Percentiles rank a stretch among this genome's conserved stretches.
Evolutionary conservation across 306 rosid genomes (phyloP).

Genomic region (Arachis hypogaea): DNA sequence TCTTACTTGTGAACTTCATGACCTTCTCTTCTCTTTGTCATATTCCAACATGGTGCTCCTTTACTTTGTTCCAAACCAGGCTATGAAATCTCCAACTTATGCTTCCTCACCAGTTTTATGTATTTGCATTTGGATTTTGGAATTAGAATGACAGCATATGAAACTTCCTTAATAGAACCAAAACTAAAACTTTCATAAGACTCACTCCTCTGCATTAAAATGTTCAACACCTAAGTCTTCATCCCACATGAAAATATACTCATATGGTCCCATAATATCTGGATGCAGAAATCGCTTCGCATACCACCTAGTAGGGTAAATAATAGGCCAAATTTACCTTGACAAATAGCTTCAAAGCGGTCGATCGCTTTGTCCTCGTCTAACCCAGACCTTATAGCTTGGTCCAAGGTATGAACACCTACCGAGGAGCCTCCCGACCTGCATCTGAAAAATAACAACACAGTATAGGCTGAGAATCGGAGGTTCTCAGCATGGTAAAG

Average conservation of each 20-base stretch:
- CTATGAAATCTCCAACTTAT: conserved; percentile 95
- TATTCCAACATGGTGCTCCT: conserved; percentile 77
- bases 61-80: conserved; percentile 86
- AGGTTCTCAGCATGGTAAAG: no score
- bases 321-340: no score
- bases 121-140: conserved; percentile 57
- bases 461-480: no score
- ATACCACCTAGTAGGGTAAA: no score
- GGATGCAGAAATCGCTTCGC: no score
- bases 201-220: conserved; percentile 88
- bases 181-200: conserved; percentile 9
- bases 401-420: no score
- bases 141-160: conserved; percentile 6
- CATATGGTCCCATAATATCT: no score
- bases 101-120: conserved; percentile 74
- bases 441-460: no score
- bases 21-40: conserved; percentile 86
- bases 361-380: no score
- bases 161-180: conserved; percentile 16
- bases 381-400: no score
- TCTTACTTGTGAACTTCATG: conserved; percentile 95
- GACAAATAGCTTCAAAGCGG: no score
- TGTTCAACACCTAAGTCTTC: conserved; percentile 91
- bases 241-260: conserved; percentile 7
- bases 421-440: no score